A percentile compares a stretch with the other conserved stretches of the same genome.
These are phyloP conservation scores for Eimeria acervulina DNA, from an alignment of 169 alveolate species.

Conservation along the genomic window DNA sequence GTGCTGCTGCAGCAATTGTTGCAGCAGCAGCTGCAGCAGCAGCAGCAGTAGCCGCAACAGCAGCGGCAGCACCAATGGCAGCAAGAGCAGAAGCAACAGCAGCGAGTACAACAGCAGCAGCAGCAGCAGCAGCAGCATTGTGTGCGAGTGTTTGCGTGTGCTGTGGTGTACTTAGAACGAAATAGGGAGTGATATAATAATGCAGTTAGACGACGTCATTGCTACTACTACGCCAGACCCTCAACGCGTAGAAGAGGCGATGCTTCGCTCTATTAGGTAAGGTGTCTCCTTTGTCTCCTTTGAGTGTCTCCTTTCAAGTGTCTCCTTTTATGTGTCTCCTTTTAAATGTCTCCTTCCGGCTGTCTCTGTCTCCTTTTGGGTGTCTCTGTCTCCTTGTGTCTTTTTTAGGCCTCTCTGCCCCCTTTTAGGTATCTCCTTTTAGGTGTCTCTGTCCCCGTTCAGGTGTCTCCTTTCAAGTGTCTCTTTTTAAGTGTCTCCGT, in stretches of 20 bases:
- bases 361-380: background rate
- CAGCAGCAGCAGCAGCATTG: background rate
- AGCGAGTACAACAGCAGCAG: too few species aligned
- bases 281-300: too few species aligned
- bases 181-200: slow-evolving; percentile 98
- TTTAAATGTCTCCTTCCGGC: too few species aligned
- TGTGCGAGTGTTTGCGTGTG: background rate
- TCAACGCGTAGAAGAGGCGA: slow-evolving; percentile 92
- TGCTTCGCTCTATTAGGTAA: slow-evolving; percentile 96
- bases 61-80: background rate
- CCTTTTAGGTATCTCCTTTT: background rate
- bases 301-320: too few species aligned
- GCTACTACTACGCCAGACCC: slow-evolving; percentile 89
- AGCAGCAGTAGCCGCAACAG: slow-evolving; percentile 12
- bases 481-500: background rate
- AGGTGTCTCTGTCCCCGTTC: background rate
- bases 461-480: too few species aligned
- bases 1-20: too few species aligned
- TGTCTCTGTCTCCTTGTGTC: background rate
- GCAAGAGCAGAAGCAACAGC: background rate
- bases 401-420: background rate
- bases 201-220: slow-evolving; percentile 99
- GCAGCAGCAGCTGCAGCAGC: background rate
- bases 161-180: slow-evolving; percentile 93
- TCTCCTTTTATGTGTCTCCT: too few species aligned